A percentile compares a stretch with the other conserved stretches of the same genome.
Evolutionary conservation across 441 rosid species (phyloP).

Genomic region (Flueggea neowawraea): DNA sequence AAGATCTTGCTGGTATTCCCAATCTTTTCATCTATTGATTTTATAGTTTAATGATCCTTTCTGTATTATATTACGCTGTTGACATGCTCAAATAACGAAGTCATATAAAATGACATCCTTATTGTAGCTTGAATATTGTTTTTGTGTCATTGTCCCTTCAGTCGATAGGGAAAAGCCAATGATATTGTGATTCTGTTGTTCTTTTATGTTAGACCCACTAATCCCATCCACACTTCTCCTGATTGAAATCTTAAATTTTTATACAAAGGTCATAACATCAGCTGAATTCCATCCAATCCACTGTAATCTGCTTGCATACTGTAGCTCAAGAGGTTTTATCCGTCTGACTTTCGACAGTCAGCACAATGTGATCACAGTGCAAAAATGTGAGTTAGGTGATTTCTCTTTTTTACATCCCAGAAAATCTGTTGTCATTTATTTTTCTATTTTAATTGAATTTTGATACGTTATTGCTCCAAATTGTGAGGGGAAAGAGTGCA

Average conservation of each 20-base stretch:
- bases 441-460: background rate
- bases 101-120: background rate
- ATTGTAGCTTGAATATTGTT: too few relatives aligned
- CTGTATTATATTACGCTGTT: background rate
- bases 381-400: slow-evolving; percentile 44
- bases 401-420: background rate
- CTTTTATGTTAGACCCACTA: background rate
- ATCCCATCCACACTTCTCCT: slow-evolving; percentile 11
- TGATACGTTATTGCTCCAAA: background rate
- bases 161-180: too few relatives aligned
- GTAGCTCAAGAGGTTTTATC: slow-evolving; percentile 77
- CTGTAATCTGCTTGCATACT: slow-evolving; percentile 68
- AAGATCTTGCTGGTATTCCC: slow-evolving; percentile 64
- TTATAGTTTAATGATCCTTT: background rate
- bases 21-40: background rate
- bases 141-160: too few relatives aligned
- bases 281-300: slow-evolving; percentile 71
- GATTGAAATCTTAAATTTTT: slow-evolving; percentile 15
- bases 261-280: slow-evolving; percentile 71
- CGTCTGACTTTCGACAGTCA: slow-evolving; percentile 71
- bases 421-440: background rate
- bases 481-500: background rate
- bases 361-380: slow-evolving; percentile 61
- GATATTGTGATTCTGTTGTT: background rate
- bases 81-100: background rate